Evolutionary conservation across 345 rosid species (phyloP).

Genomic region (Trapa incisa): DNA sequence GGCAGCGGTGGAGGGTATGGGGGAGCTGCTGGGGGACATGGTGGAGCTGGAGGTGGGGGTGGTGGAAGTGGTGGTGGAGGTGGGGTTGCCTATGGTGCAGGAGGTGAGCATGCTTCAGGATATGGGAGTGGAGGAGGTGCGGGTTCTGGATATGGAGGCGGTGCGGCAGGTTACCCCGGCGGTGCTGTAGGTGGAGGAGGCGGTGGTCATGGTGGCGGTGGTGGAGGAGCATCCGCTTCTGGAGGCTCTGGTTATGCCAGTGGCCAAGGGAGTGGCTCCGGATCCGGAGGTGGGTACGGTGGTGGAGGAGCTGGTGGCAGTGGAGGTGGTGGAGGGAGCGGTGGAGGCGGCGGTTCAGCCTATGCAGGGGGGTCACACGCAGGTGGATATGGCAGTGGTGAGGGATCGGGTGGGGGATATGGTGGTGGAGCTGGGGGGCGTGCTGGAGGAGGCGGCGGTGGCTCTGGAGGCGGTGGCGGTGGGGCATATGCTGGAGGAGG

Average conservation of each 20-base stretch:
- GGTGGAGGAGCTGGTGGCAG: slow-evolving; percentile 12
- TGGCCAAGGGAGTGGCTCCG: slow-evolving; percentile 14
- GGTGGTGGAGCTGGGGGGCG: slow-evolving; percentile 17
- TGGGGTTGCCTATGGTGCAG: slow-evolving; percentile 11
- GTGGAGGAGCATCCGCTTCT: slow-evolving; percentile 1
- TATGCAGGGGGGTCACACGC: slow-evolving; percentile 20
- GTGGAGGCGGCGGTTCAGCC: slow-evolving; percentile 18
- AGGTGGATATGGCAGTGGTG: slow-evolving; percentile 15
- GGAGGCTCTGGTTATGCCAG: slow-evolving; percentile 2
- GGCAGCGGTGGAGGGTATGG: slow-evolving; percentile 19
- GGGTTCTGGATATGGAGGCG: slow-evolving; percentile 6
- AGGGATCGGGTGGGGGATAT: slow-evolving; percentile 17
- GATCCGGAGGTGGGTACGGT: slow-evolving; percentile 10
- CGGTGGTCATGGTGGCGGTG: slow-evolving; percentile 5
- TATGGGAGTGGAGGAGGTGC: slow-evolving; percentile 13
- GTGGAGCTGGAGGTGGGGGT: slow-evolving; percentile 15
- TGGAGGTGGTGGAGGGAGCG: slow-evolving; percentile 11
- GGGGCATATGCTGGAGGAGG: slow-evolving; percentile 22
- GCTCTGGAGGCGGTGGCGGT: slow-evolving; percentile 23
- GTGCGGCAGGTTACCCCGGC: neutral
- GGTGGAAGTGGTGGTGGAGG: slow-evolving; percentile 14
- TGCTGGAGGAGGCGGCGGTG: slow-evolving; percentile 21
- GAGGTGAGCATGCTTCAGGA: slow-evolving; percentile 15
- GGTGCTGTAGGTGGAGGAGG: slow-evolving; percentile 1
- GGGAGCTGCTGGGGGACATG: slow-evolving; percentile 11